These are phyloP conservation scores for Mrakia gelida DNA, from an alignment of 768 basidiomycete species.

Conservation along the genomic window DNA sequence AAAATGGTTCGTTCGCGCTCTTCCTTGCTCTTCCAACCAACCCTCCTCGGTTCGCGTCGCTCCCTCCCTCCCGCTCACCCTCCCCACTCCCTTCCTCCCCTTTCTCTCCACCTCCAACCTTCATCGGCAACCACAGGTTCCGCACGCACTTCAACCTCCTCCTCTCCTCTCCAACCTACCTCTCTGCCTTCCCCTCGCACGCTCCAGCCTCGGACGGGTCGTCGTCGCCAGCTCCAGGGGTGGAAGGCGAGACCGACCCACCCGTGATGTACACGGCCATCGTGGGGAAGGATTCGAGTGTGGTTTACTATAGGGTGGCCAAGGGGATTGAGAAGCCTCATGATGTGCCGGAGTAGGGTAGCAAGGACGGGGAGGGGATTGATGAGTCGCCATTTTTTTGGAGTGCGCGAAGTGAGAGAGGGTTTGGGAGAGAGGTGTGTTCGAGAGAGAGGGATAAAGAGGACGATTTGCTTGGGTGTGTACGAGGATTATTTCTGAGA, in stretches of 20 bases:
- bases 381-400: too few relatives aligned
- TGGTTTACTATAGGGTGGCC: conserved; percentile 32
- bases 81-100: background rate
- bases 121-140: too few relatives aligned
- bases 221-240: background rate
- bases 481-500: too few relatives aligned
- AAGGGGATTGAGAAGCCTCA: conserved; percentile 33
- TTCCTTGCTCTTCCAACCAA: background rate
- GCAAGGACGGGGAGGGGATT: background rate
- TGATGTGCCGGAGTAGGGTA: conserved; percentile 30
- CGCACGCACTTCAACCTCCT: background rate
- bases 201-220: background rate
- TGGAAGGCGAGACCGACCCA: conserved; percentile 17
- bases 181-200: background rate
- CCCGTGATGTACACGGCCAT: conserved; percentile 30
- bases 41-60: background rate
- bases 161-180: conserved; percentile 18
- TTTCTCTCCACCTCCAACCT: background rate
- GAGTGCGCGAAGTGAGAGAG: too few relatives aligned
- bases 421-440: too few relatives aligned
- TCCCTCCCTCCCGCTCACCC: background rate
- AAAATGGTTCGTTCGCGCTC: conserved; percentile 13
- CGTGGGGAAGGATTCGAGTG: conserved; percentile 29
- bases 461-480: too few relatives aligned
- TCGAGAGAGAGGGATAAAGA: too few relatives aligned